A percentile compares a stretch with the other conserved stretches of the same genome.
Conservation (phyloP, 768 basidiomycete species). For the Leccinum fibrillosum region DNA sequence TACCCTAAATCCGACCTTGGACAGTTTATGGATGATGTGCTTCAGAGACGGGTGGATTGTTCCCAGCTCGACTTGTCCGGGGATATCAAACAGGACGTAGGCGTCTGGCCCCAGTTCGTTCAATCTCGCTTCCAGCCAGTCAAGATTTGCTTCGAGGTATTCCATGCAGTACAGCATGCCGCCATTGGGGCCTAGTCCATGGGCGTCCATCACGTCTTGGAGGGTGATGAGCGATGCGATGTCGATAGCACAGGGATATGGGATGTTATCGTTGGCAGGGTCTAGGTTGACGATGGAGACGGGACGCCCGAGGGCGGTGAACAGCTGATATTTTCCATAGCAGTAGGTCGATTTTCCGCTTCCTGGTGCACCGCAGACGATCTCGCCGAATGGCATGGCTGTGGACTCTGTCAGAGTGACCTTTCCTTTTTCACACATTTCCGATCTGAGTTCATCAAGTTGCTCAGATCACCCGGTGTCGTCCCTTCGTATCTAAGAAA, state of each 20-base stretch:
- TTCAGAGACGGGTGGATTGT: constrained; percentile 93
- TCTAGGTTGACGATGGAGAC: constrained; percentile 94
- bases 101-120: constrained; percentile 65
- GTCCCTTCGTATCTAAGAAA: background rate
- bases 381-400: constrained; percentile 81
- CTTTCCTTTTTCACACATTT: background rate
- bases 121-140: constrained; percentile 76
- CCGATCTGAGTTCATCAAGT: no score
- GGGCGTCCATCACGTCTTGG: constrained; percentile 79
- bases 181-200: constrained; percentile 90
- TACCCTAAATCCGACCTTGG: constrained; percentile 82
- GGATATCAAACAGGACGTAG: constrained; percentile 92
- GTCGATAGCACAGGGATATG: constrained; percentile 89
- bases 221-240: constrained; percentile 85
- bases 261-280: constrained; percentile 86
- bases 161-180: constrained; percentile 97
- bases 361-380: constrained; percentile 83
- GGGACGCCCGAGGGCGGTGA: constrained; percentile 81
- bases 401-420: background rate
- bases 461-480: no score
- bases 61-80: constrained; percentile 96
- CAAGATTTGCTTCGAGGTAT: constrained; percentile 92
- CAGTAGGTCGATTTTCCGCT: constrained; percentile 89
- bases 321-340: constrained; percentile 84
- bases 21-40: constrained; percentile 65